Evolutionary conservation across 106 monocot species (phyloP).

Genomic region (Dioscorea zingiberensis): DNA sequence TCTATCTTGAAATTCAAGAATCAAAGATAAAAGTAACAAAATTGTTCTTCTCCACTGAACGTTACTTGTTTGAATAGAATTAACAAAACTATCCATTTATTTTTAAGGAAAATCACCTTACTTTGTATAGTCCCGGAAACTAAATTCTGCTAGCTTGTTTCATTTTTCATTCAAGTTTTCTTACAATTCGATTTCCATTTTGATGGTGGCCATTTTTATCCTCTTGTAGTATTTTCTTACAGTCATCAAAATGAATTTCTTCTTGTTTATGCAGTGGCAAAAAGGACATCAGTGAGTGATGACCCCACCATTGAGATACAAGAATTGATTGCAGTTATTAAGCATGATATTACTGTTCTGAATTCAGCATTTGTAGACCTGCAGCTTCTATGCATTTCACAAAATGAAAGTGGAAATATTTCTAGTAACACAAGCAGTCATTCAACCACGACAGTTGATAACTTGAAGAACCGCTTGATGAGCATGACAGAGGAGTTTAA

Average conservation of each 20-base stretch:
- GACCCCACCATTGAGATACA: constrained; percentile 36
- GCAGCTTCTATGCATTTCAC: constrained; percentile 75
- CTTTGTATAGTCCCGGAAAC: too few relatives aligned
- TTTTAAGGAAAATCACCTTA: too few relatives aligned
- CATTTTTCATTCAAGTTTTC: too few relatives aligned
- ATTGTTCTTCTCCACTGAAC: too few relatives aligned
- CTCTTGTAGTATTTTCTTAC: too few relatives aligned
- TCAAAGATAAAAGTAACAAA: too few relatives aligned
- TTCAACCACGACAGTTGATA: constrained; percentile 82
- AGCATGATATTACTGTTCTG: constrained; percentile 86
- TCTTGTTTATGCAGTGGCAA: constrained; percentile 72
- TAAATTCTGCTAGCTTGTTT: too few relatives aligned
- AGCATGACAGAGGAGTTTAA: constrained; percentile 79
- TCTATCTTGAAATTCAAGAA: too few relatives aligned
- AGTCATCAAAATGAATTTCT: not conserved
- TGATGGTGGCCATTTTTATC: too few relatives aligned
- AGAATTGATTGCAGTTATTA: constrained; percentile 82
- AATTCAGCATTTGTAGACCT: constrained; percentile 67
- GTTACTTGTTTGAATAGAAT: too few relatives aligned
- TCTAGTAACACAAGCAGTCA: constrained; percentile 75
- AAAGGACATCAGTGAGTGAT: constrained; percentile 84
- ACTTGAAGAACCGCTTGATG: constrained; percentile 47
- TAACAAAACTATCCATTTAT: too few relatives aligned
- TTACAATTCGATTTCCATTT: too few relatives aligned
- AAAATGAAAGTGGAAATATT: constrained; percentile 64